These are phyloP conservation scores for Triangularia verruculosa DNA, from an alignment of 2,329 filamentous ascomycete genomes.

Conservation along the genomic window DNA sequence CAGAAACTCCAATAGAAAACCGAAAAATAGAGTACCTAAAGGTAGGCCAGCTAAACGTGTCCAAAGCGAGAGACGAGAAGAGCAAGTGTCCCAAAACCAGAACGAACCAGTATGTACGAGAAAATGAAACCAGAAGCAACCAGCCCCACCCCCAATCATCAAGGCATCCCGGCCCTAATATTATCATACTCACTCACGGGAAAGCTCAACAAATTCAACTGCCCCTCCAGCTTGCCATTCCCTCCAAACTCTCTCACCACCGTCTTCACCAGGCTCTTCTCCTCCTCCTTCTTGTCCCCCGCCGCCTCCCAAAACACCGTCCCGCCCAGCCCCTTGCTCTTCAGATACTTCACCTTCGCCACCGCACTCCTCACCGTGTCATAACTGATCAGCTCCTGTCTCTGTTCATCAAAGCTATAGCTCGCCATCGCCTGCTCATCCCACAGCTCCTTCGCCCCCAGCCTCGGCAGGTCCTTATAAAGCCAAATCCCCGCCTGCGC, in stretches of 20 bases:
- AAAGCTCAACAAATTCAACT: conserved; percentile 52
- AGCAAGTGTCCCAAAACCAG: background rate
- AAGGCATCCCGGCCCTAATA: conserved; percentile 38
- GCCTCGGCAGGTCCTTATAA: conserved; percentile 67
- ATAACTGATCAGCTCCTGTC: conserved; percentile 66
- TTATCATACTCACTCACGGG: conserved; percentile 59
- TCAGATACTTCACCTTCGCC: conserved; percentile 64
- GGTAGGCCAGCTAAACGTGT: background rate
- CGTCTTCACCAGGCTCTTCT: conserved; percentile 56
- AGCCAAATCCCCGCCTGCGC: conserved; percentile 65
- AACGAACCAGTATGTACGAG: background rate
- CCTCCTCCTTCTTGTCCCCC: conserved; percentile 53
- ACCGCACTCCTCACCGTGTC: conserved; percentile 58
- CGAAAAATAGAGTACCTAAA: background rate
- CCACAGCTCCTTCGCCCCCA: conserved; percentile 53
- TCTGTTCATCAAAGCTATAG: conserved; percentile 65
- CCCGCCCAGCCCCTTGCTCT: conserved; percentile 61
- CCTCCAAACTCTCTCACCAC: conserved; percentile 47
- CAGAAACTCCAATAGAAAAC: background rate
- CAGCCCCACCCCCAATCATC: background rate
- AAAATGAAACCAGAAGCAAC: background rate
- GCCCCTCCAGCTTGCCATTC: conserved; percentile 49
- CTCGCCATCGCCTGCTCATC: conserved; percentile 60
- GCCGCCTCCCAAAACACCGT: conserved; percentile 84
- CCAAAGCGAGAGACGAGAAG: background rate